These are phyloP conservation scores for Rhexocercosporidium sp. DNA, from an alignment of 2,329 filamentous ascomycete genomes.

Conservation along the genomic window DNA sequence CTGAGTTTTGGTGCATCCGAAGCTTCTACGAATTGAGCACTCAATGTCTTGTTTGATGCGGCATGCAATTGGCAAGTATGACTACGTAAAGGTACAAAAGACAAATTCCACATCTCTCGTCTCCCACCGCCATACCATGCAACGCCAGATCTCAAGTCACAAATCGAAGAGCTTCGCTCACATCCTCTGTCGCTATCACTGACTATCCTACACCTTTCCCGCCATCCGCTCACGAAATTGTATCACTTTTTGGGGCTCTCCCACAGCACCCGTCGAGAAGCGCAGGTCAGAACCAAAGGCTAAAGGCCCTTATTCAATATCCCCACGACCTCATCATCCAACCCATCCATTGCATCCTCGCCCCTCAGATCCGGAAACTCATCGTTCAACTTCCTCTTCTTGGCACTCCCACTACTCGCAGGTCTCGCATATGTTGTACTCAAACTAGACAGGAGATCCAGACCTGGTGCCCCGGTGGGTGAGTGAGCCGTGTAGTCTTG, in stretches of 20 bases:
- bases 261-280: background rate
- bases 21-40: too few species aligned
- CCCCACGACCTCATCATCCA: constrained; percentile 66
- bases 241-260: background rate
- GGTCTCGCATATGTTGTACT: constrained; percentile 42
- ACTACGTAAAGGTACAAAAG: background rate
- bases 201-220: constrained; percentile 4
- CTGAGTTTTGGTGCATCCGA: too few species aligned
- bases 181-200: background rate
- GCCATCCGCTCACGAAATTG: background rate
- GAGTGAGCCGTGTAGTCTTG: constrained; percentile 19
- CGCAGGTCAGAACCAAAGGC: background rate
- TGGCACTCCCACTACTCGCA: constrained; percentile 42
- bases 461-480: constrained; percentile 37
- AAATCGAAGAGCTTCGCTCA: background rate
- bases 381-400: constrained; percentile 55
- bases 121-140: background rate
- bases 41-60: background rate
- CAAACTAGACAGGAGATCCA: constrained; percentile 47
- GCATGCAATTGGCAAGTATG: constrained; percentile 1
- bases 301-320: constrained; percentile 50
- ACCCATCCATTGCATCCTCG: constrained; percentile 54
- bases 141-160: background rate
- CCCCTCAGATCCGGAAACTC: constrained; percentile 54
- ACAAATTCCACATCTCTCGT: background rate